A percentile compares a stretch with the other conserved stretches of the same genome.
Evolutionary conservation across 805 yeast genomes (phyloP).

Genomic region (Metschnikowia vanudenii): DNA sequence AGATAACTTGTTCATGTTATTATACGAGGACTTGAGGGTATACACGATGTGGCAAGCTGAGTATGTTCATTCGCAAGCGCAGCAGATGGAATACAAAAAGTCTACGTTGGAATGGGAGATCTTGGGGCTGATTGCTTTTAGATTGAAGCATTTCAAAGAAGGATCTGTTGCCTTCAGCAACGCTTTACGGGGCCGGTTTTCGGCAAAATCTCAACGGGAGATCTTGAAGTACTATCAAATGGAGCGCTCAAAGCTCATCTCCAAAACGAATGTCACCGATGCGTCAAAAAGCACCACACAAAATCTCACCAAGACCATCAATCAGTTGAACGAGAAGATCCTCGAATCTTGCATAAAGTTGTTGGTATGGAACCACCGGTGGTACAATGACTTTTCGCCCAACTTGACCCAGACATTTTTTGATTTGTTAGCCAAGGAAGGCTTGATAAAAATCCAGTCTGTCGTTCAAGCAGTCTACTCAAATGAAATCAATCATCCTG

Average conservation of each 20-base stretch:
- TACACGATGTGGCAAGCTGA: conserved; percentile 96
- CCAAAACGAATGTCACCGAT: conserved; percentile 20
- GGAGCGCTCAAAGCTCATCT: conserved; percentile 43
- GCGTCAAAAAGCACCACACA: conserved; percentile 21
- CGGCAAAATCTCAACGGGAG: conserved; percentile 75
- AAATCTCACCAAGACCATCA: conserved; percentile 39
- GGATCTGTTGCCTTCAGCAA: conserved; percentile 80
- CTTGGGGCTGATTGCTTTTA: conserved; percentile 78
- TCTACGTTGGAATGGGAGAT: conserved; percentile 89
- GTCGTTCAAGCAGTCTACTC: conserved; percentile 68
- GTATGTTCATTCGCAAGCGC: conserved; percentile 82
- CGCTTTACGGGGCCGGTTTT: conserved; percentile 72
- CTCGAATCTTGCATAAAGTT: conserved; percentile 71
- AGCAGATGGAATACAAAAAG: conserved; percentile 74
- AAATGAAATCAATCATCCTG: conserved; percentile 24
- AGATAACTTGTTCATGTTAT: conserved; percentile 64
- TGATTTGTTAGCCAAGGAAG: conserved; percentile 69
- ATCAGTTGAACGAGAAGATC: conserved; percentile 52
- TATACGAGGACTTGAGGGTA: conserved; percentile 71
- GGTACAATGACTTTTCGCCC: conserved; percentile 92
- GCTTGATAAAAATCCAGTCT: conserved; percentile 71
- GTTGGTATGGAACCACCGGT: conserved; percentile 96
- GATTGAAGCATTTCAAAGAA: conserved; percentile 83
- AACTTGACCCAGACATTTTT: conserved; percentile 55
- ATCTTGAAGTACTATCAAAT: conserved; percentile 62